phyloP scores from a whole-genome alignment of 1,139 yeast species.

The Protomyces inouyei region DNA sequence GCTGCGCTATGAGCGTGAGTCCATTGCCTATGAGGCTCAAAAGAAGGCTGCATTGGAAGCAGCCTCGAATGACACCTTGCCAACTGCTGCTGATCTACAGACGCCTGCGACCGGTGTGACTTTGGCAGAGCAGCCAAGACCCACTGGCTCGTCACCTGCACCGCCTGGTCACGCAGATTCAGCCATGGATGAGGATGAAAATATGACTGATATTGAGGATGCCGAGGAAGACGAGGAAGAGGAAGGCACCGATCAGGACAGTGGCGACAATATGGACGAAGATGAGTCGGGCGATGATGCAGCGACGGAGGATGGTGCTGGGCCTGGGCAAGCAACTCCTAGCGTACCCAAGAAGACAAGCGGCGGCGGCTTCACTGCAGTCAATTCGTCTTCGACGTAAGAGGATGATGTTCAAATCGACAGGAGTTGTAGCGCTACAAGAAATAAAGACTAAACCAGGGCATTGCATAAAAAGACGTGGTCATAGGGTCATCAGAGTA shows the following conservation, averaged over 20 bases:
- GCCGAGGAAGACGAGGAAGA: not conserved
- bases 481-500: not conserved
- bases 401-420: not conserved
- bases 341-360: not conserved
- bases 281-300: not conserved
- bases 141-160: not conserved
- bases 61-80: not conserved
- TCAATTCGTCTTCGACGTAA: not conserved
- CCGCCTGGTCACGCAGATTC: not conserved
- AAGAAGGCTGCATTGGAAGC: constrained; percentile 32
- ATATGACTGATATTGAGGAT: not conserved
- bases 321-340: not conserved
- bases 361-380: constrained; percentile 2
- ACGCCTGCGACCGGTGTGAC: not conserved
- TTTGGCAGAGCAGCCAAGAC: not conserved
- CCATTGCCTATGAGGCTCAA: constrained; percentile 53
- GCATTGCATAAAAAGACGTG: not conserved
- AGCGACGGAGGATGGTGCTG: not conserved
- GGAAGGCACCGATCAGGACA: not conserved
- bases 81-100: not conserved
- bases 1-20: constrained; percentile 66
- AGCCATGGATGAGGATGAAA: not conserved
- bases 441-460: not conserved
- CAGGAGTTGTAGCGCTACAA: not conserved
- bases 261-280: not conserved